A percentile compares a stretch with the other conserved stretches of the same genome.
phyloP scores from a whole-genome alignment of 768 basidiomycete genomes.

The Tulasnella sp. region DNA sequence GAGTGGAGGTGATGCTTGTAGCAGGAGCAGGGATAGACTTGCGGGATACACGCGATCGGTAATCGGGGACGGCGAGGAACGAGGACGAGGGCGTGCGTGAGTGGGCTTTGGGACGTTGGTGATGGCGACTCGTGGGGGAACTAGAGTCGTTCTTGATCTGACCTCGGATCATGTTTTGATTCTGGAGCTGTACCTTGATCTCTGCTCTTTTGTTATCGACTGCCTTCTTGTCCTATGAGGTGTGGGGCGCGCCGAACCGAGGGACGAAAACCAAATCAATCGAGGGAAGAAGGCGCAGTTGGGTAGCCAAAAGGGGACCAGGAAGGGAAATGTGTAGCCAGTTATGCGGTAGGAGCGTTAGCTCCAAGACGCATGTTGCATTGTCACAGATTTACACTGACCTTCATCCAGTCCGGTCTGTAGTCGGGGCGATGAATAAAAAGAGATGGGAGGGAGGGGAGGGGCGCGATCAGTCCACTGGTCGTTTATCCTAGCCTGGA shows the following conservation, averaged over 20 bases:
- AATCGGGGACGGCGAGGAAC: conserved; percentile 5
- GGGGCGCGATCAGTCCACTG: not conserved
- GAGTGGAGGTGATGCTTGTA: conserved; percentile 1
- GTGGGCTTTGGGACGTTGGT: conserved; percentile 1
- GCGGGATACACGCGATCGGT: not conserved
- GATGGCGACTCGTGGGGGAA: not conserved
- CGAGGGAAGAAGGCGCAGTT: not conserved
- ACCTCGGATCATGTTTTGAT: conserved; percentile 16
- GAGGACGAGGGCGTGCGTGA: not conserved
- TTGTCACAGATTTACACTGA: not conserved
- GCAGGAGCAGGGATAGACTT: not conserved
- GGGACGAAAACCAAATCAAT: no score
- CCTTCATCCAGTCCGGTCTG: conserved; percentile 18
- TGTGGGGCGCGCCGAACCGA: no score
- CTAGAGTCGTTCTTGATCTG: conserved; percentile 4
- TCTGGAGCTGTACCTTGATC: conserved; percentile 18
- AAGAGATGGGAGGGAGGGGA: conserved; percentile 3
- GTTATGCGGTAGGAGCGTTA: not conserved
- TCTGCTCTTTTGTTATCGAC: conserved; percentile 13
- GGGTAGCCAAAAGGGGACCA: no score
- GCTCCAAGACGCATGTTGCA: not conserved
- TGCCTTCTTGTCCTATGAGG: conserved; percentile 14
- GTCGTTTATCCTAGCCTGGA: not conserved
- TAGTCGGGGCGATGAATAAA: not conserved
- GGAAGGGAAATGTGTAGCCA: not conserved